Conservation (phyloP, 495 filamentous ascomycete genomes). For the Sphaerosporella brunnea region DNA sequence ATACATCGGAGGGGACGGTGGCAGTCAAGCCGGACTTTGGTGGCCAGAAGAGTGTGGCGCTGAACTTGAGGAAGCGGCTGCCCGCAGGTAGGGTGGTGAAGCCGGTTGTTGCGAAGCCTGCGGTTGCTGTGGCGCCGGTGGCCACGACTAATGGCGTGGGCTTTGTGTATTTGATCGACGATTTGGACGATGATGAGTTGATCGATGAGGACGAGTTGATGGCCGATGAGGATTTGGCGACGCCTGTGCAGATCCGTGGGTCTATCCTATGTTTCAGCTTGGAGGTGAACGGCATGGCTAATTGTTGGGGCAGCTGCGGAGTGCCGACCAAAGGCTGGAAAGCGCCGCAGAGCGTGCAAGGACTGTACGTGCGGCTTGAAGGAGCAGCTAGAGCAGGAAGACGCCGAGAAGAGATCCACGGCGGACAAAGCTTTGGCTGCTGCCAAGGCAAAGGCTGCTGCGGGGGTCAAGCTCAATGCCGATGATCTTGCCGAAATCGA, state of each 20-base stretch:
- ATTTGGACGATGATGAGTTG: constrained; percentile 47
- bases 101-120: constrained; percentile 9
- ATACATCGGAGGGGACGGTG: constrained; percentile 15
- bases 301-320: too few relatives aligned
- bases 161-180: constrained; percentile 53
- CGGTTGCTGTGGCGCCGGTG: constrained; percentile 22
- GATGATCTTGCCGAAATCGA: constrained; percentile 77
- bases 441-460: constrained; percentile 33
- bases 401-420: constrained; percentile 44
- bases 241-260: constrained; percentile 60
- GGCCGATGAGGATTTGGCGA: constrained; percentile 59
- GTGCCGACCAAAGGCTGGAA: constrained; percentile 64
- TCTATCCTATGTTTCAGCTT: constrained; percentile 18
- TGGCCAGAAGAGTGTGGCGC: constrained; percentile 47
- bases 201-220: constrained; percentile 82
- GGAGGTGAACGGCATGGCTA: too few relatives aligned
- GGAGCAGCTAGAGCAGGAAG: constrained; percentile 60
- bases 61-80: constrained; percentile 53
- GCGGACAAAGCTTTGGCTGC: constrained; percentile 44
- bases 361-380: constrained; percentile 92
- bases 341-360: constrained; percentile 84
- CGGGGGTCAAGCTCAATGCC: constrained; percentile 49
- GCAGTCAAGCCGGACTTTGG: constrained; percentile 58
- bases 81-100: constrained; percentile 19
- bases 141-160: constrained; percentile 44